Percentiles rank a stretch among this genome's conserved stretches.
Evolutionary conservation across 2,329 filamentous ascomycete species (phyloP).

Genomic region (Cephalotrichum gorgonifer): DNA sequence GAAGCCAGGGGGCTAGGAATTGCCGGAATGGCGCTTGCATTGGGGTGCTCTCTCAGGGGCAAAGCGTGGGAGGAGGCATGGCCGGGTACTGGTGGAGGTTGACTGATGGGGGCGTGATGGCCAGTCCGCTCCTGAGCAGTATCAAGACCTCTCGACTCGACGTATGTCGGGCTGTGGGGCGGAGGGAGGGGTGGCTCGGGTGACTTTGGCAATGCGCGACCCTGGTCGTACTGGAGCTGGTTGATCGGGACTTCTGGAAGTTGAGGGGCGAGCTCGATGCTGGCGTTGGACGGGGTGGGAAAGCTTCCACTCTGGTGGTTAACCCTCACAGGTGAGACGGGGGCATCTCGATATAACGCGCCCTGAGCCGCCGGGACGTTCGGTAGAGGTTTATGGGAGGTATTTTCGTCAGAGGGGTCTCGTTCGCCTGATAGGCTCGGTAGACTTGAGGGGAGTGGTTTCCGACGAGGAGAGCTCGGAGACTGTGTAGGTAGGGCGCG

Average conservation of each 20-base stretch:
- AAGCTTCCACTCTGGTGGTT: slow-evolving; percentile 43
- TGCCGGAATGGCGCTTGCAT: not conserved
- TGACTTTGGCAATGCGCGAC: slow-evolving; percentile 21
- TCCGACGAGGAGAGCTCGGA: not conserved
- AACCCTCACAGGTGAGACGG: slow-evolving; percentile 2
- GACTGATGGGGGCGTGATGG: not conserved
- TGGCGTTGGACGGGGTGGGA: slow-evolving; percentile 39
- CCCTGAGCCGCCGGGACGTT: not conserved
- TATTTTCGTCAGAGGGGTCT: not conserved
- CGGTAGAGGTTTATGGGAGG: not conserved
- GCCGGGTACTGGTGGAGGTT: not conserved
- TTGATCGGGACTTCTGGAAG: not conserved
- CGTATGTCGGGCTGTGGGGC: slow-evolving; percentile 15
- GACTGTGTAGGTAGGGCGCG: not conserved
- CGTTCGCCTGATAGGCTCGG: not conserved
- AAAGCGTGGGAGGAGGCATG: not conserved
- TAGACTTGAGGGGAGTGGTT: slow-evolving; percentile 1
- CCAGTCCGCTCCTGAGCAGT: not conserved
- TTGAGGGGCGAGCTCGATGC: slow-evolving; percentile 31
- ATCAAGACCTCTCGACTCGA: not conserved
- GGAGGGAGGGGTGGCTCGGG: slow-evolving; percentile 26
- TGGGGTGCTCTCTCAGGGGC: not conserved
- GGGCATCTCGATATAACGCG: not conserved
- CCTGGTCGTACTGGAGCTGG: slow-evolving; percentile 6
- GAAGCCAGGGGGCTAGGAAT: not conserved